Conservation (phyloP, 371 early-diverging fungal species). For the Chytridiales sp. region DNA sequence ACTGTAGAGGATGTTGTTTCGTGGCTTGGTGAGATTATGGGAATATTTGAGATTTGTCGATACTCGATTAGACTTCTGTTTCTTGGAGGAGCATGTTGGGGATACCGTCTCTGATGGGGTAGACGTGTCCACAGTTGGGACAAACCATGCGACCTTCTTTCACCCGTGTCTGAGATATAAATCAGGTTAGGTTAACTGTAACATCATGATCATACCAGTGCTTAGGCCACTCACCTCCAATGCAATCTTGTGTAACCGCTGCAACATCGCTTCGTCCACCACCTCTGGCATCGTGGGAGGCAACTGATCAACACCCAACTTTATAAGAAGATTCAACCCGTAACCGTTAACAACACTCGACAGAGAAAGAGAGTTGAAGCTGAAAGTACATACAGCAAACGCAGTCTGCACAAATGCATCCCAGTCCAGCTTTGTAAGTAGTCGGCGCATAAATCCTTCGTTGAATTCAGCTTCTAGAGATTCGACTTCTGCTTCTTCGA, state of each 20-base stretch:
- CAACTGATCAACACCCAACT: conserved; percentile 56
- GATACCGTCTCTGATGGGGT: conserved; percentile 88
- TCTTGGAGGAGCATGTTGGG: conserved; percentile 97
- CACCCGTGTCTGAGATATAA: conserved; percentile 67
- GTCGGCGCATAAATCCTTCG: conserved; percentile 76
- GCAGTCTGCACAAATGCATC: conserved; percentile 63
- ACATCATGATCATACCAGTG: background rate
- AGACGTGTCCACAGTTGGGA: conserved; percentile 83
- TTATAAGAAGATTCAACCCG: conserved; percentile 1
- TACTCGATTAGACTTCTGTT: conserved; percentile 90
- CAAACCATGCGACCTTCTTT: conserved; percentile 90
- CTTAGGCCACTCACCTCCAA: conserved; percentile 67
- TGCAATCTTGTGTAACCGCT: conserved; percentile 70
- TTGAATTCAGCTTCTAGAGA: conserved; percentile 76
- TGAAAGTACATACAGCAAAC: conserved; percentile 24
- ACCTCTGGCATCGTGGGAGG: conserved; percentile 71
- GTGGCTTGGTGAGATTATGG: too few relatives aligned
- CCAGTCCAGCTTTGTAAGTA: conserved; percentile 87
- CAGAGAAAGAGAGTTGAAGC: background rate
- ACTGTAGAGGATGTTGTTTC: too few relatives aligned
- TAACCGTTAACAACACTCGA: background rate
- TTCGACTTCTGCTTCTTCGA: conserved; percentile 83
- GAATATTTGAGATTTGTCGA: too few relatives aligned
- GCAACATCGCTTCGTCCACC: conserved; percentile 71
- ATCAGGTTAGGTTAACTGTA: background rate